Evolutionary conservation across 176 grass and related monocot genomes (phyloP).

Genomic region (Oryza glumipatula): DNA sequence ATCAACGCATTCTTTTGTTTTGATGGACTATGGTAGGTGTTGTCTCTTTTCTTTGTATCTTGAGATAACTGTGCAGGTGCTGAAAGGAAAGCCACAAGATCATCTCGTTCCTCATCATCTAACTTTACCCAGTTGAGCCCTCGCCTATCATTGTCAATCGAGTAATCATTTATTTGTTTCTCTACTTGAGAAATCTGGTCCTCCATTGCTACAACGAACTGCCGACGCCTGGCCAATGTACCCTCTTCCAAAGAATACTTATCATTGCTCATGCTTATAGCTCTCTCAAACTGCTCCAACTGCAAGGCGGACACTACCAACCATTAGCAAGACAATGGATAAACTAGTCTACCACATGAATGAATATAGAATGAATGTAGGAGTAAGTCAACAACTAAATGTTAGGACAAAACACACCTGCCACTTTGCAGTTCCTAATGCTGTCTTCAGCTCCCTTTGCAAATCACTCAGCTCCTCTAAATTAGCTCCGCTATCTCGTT

Average conservation of each 20-base stretch:
- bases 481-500: constrained; percentile 43
- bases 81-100: constrained; percentile 87
- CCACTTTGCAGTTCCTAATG: constrained; percentile 94
- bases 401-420: constrained; percentile 56
- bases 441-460: constrained; percentile 68
- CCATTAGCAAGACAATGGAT: constrained; percentile 15
- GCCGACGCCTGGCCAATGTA: constrained; percentile 59
- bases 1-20: constrained; percentile 16
- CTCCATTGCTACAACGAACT: constrained; percentile 76
- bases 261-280: constrained; percentile 56
- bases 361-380: neutral
- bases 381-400: constrained; percentile 17
- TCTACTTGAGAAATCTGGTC: constrained; percentile 65
- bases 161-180: constrained; percentile 53
- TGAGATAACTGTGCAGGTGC: constrained; percentile 41
- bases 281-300: constrained; percentile 92
- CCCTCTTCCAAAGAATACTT: constrained; percentile 67
- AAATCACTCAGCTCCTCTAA: constrained; percentile 52
- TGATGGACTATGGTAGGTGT: constrained; percentile 26
- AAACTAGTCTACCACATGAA: constrained; percentile 7
- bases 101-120: constrained; percentile 76
- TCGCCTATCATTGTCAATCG: constrained; percentile 46
- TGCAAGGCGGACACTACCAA: constrained; percentile 26
- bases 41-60: constrained; percentile 43
- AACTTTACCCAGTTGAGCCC: constrained; percentile 75